Conservation (phyloP, 1,284 basidiomycete species). For the Tylopilus sp. region DNA sequence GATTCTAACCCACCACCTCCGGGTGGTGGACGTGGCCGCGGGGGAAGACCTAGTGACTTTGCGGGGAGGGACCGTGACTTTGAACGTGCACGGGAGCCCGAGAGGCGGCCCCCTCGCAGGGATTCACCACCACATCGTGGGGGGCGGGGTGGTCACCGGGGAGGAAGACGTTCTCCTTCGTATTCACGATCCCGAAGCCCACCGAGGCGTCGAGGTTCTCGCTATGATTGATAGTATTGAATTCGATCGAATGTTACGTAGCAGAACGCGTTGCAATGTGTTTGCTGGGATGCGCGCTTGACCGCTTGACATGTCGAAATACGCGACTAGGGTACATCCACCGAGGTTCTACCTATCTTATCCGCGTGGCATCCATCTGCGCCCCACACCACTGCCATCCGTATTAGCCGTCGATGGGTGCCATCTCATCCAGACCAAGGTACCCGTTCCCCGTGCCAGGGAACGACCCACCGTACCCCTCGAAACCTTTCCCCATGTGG, state of each 20-base stretch:
- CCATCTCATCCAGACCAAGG: slow-evolving; percentile 19
- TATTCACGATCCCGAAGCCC: slow-evolving; percentile 34
- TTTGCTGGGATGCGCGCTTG: too few species aligned
- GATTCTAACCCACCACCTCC: slow-evolving; percentile 48
- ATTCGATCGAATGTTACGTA: background rate
- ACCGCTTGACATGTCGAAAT: too few species aligned
- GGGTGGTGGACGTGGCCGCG: slow-evolving; percentile 42
- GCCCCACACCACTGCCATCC: too few species aligned
- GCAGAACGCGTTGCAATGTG: background rate
- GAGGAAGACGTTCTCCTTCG: slow-evolving; percentile 38
- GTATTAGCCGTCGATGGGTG: slow-evolving; percentile 25
- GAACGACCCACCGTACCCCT: slow-evolving; percentile 1
- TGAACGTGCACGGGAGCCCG: slow-evolving; percentile 32
- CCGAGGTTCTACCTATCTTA: slow-evolving; percentile 7
- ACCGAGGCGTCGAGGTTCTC: slow-evolving; percentile 30
- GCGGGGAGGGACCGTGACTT: slow-evolving; percentile 36
- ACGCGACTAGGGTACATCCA: too few species aligned
- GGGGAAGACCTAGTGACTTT: slow-evolving; percentile 39
- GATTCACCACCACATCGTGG: slow-evolving; percentile 43
- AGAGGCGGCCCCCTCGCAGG: slow-evolving; percentile 43
- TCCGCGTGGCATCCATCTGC: slow-evolving; percentile 11
- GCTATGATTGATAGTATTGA: slow-evolving; percentile 32
- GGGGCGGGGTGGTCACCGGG: slow-evolving; percentile 38
- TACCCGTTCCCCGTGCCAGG: slow-evolving; percentile 28
- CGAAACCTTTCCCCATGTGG: slow-evolving; percentile 20